Base-by-base conservation (phyloP, 106 monocot species). In the Acanthochlamys bracteata region DNA sequence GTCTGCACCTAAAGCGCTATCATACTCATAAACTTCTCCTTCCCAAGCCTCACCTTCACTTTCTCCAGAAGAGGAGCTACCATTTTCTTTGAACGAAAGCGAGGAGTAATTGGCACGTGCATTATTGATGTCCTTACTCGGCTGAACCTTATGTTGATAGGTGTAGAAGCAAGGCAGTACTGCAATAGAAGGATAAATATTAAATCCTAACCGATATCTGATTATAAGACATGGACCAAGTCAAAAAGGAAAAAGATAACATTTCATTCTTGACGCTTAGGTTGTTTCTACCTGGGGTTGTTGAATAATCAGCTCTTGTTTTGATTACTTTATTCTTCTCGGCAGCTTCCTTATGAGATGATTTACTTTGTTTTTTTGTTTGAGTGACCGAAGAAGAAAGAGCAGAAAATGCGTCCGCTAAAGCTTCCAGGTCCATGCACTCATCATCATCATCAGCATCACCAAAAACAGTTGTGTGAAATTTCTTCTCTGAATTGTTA, bases 101-200 rank as follows among this genome's bases (percentile, higher is more conserved):
- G 78, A 76, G 25, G 81, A 57, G 17, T 54, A 74, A 10, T 65
- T 56, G 25, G 59, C 47, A 67, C 67, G 67, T 41, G 71, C 26
- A 55, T 42, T 26, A 64, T 24, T 57, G 0, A 61, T 41, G 14
- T 49, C 59, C 33, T 25, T 49, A 24, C 45, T 20, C 7, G 42
- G 56, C 43, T 25, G 49, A 43, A 73, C 82, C 73, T 82, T 78
- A 39, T 80, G 72, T 26, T 69, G 60, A 69, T 81, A 98, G 43
- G 86, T 71, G 74, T 98, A 98, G 73, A 98, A 98, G 61, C 98
- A 98, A 74, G 98, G 92, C 15, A 98, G 45, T 56, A 82, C 98
- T 98, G 79, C 74, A 85, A 62, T 27, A 33, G 21, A 65, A 25
- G 20, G 59, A 61, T 59, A 42, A 40, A 0, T 10, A 69, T 42